Evolutionary conservation across 2,329 filamentous ascomycete species (phyloP).

Genomic region (Penicillium fuscoglaucum): DNA sequence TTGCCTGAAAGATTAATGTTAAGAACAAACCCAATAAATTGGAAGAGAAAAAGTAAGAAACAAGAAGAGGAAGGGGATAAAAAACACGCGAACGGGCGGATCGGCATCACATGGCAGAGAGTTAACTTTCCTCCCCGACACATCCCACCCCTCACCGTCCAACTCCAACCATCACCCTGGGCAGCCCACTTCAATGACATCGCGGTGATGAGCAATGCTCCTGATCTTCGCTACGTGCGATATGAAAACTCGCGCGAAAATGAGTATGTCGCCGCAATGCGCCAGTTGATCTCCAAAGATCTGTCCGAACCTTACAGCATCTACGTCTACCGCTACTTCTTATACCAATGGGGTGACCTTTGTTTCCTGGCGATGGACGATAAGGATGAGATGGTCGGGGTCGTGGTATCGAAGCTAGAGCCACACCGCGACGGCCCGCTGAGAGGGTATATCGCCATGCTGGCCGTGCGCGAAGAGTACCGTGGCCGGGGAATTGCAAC

Average conservation of each 20-base stretch:
- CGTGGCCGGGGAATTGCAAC: constrained; percentile 87
- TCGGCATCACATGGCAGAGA: constrained; percentile 29
- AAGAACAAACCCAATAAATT: not conserved
- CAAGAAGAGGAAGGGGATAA: constrained; percentile 5
- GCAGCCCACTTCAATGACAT: constrained; percentile 17
- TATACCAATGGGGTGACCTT: constrained; percentile 97
- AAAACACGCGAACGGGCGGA: constrained; percentile 18
- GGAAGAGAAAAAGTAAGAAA: constrained; percentile 2
- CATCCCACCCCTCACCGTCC: not conserved
- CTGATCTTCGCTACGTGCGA: constrained; percentile 56
- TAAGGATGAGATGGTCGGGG: constrained; percentile 66
- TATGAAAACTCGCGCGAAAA: constrained; percentile 62
- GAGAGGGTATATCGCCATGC: constrained; percentile 96
- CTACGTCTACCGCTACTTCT: constrained; percentile 97
- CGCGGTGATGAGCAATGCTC: constrained; percentile 35
- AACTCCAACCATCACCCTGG: constrained; percentile 1
- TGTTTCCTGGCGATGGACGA: constrained; percentile 77
- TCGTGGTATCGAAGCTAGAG: constrained; percentile 94
- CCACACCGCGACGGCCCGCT: constrained; percentile 81
- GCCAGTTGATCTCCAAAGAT: constrained; percentile 90
- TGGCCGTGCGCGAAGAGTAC: constrained; percentile 79
- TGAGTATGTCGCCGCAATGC: constrained; percentile 77
- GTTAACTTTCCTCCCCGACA: constrained; percentile 4
- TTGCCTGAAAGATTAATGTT: not conserved
- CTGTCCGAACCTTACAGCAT: constrained; percentile 98